phyloP scores from a whole-genome alignment of 768 basidiomycete species.

The Calocybe cyanea region DNA sequence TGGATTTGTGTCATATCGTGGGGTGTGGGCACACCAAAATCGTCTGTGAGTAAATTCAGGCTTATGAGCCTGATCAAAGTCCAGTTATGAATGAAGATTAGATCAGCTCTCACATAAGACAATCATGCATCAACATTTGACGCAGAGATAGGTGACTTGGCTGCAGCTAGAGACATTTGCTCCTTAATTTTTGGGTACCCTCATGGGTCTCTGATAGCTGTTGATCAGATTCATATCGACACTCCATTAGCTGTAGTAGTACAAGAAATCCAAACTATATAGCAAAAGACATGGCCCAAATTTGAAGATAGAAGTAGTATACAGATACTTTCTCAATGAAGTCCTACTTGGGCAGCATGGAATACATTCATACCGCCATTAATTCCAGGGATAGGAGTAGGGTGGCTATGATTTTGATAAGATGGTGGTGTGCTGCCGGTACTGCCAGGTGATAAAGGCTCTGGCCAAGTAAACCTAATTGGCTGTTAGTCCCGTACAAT shows the following conservation, averaged over 20 bases:
- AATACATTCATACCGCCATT: constrained; percentile 11
- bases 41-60: no score
- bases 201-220: background rate
- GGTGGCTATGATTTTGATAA: constrained; percentile 10
- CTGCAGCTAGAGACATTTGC: no score
- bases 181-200: background rate
- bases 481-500: background rate
- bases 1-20: no score
- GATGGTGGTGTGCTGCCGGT: constrained; percentile 18
- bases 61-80: no score
- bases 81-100: no score
- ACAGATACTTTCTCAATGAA: constrained; percentile 3
- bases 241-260: no score
- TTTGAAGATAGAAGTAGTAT: background rate
- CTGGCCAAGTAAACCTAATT: constrained; percentile 28
- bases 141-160: no score
- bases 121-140: no score
- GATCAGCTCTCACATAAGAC: no score
- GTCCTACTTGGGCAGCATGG: constrained; percentile 14
- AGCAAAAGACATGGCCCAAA: background rate
- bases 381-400: constrained; percentile 4
- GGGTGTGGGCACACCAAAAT: no score
- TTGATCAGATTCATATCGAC: background rate
- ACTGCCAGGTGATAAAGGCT: constrained; percentile 23
- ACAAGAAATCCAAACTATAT: background rate